These are phyloP conservation scores for Thelonectria olida DNA, from an alignment of 2,329 filamentous ascomycete genomes.

Conservation along the genomic window DNA sequence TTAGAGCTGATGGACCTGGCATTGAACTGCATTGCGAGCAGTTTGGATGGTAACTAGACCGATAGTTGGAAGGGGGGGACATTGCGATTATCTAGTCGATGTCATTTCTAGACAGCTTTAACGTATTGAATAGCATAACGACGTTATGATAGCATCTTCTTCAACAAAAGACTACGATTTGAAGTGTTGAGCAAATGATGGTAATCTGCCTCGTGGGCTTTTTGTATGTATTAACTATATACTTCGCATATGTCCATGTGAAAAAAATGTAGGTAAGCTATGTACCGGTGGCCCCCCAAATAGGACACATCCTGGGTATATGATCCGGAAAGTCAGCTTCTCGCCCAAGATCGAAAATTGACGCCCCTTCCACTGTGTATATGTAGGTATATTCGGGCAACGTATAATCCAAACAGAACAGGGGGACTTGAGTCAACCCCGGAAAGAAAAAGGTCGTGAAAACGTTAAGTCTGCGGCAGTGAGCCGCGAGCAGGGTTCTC, in stretches of 20 bases:
- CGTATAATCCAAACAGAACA: slow-evolving; percentile 1
- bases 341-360: slow-evolving; percentile 27
- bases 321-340: slow-evolving; percentile 20
- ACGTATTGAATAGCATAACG: not conserved
- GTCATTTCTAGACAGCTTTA: not conserved
- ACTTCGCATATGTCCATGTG: slow-evolving; percentile 19
- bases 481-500: slow-evolving; percentile 35
- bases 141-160: not conserved
- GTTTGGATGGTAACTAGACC: slow-evolving; percentile 51
- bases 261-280: slow-evolving; percentile 20
- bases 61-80: not conserved
- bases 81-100: not conserved
- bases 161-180: not conserved
- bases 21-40: slow-evolving; percentile 60
- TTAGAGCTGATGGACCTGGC: slow-evolving; percentile 51
- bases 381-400: slow-evolving; percentile 1
- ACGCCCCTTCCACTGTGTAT: slow-evolving; percentile 34
- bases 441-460: slow-evolving; percentile 21
- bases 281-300: slow-evolving; percentile 35
- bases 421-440: slow-evolving; percentile 17
- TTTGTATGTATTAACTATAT: slow-evolving; percentile 27
- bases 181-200: not conserved
- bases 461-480: slow-evolving; percentile 26
- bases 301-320: slow-evolving; percentile 35
- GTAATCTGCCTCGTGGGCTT: slow-evolving; percentile 21